Evolutionary conservation across 768 basidiomycete species (phyloP).

Genomic region (Gloeostereum incarnatum): DNA sequence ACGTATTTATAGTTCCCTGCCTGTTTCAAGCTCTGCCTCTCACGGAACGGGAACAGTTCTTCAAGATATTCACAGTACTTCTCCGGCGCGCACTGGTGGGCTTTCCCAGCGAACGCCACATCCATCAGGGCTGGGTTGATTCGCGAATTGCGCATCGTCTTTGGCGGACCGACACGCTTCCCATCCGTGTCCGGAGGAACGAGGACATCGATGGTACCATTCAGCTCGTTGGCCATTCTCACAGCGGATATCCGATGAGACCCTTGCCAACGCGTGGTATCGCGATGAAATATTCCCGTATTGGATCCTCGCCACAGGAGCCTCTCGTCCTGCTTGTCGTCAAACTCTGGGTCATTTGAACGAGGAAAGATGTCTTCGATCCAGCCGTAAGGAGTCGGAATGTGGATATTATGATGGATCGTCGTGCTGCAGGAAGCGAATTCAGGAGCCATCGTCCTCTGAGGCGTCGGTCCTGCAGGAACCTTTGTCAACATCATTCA

Average conservation of each 20-base stretch:
- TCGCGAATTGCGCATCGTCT: conserved; percentile 16
- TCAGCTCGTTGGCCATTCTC: conserved; percentile 18
- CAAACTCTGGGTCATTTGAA: conserved; percentile 47
- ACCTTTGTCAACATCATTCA: no score
- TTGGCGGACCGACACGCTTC: conserved; percentile 22
- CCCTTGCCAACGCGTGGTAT: conserved; percentile 29
- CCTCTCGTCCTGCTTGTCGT: conserved; percentile 42
- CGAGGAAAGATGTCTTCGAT: conserved; percentile 26
- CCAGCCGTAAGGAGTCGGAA: conserved; percentile 38
- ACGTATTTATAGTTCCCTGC: conserved; percentile 52
- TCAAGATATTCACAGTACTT: conserved; percentile 32
- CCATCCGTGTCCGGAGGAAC: conserved; percentile 4
- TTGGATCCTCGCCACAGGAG: conserved; percentile 68
- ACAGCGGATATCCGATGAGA: conserved; percentile 38
- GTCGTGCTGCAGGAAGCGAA: conserved; percentile 42
- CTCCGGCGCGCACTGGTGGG: conserved; percentile 30
- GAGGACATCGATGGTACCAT: neutral
- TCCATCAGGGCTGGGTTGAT: conserved; percentile 44
- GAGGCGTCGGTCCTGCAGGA: conserved; percentile 23
- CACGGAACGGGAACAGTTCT: conserved; percentile 36
- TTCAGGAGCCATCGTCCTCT: conserved; percentile 32
- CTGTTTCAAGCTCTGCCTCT: conserved; percentile 23
- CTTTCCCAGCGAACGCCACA: conserved; percentile 36
- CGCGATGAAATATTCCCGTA: conserved; percentile 48
- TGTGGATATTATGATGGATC: conserved; percentile 47